Evolutionary conservation across 164 flowering plant species (phyloP).

Genomic region (Liquidambar formosana): DNA sequence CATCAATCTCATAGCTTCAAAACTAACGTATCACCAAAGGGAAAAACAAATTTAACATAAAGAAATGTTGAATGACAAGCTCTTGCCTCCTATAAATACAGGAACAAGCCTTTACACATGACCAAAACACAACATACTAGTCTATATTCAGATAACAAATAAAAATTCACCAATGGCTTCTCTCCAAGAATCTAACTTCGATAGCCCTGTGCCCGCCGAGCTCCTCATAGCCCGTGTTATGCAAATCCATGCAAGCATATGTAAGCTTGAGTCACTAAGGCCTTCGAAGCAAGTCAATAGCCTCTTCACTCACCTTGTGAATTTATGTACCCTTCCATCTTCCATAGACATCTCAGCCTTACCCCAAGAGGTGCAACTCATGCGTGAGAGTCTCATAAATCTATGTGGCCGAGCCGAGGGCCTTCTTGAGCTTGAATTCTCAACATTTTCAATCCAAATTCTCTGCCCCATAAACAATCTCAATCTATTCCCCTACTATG

Average conservation of each 20-base stretch:
- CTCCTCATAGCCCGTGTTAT: conserved; percentile 28
- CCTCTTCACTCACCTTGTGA: conserved; percentile 50
- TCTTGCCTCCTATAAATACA: no score
- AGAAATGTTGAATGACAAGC: no score
- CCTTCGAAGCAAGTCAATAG: conserved; percentile 49
- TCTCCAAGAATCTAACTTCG: conserved; percentile 17
- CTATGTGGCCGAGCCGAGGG: conserved; percentile 54
- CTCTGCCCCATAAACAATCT: conserved; percentile 42
- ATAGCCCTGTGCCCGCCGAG: conserved; percentile 23
- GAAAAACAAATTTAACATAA: no score
- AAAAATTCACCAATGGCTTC: conserved; percentile 39
- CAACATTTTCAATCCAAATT: conserved; percentile 28
- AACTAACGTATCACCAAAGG: no score
- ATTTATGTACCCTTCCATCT: conserved; percentile 41
- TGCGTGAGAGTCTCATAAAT: conserved; percentile 40
- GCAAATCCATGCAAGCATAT: conserved; percentile 40
- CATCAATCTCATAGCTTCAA: no score
- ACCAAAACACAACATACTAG: no score
- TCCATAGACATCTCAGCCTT: conserved; percentile 32
- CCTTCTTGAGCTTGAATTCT: conserved; percentile 45
- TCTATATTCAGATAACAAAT: no score
- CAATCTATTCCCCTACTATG: conserved; percentile 51
- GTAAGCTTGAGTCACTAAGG: conserved; percentile 40
- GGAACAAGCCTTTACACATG: no score
- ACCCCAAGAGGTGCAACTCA: conserved; percentile 26